Base-by-base conservation (phyloP, 164 flowering plant species). In the Chimonanthus salicifolius region DNA sequence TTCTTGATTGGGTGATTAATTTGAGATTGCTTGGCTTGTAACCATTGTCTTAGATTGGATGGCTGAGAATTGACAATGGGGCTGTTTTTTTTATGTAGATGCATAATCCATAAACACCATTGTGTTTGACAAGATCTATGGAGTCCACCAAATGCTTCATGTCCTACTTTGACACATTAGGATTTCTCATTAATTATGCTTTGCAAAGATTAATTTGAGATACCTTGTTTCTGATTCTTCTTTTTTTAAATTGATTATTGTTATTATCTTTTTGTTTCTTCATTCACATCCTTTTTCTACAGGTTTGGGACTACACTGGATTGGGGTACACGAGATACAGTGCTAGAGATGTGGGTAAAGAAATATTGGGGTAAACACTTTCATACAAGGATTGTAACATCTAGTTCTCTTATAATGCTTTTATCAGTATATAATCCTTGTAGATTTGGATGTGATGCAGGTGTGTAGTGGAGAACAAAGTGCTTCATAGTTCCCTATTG, bases 251-350 rank as follows among this genome's bases (percentile, higher is more conserved):
- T 13, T 7, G 10, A 18, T 64, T 43, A 11, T 18, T 47, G 45
- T 21, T 3, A 33, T 68, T 10, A 51, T 70, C 7, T 58, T 18
- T 45, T 65, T 4, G 15, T 72, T 0, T 33, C 72, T 70, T 33
- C 33, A 33, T 33, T 33, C 33, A 33, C 33, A 33, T 33, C 33
- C 33, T 33, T 33, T 33, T n/a, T 62, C 65, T 82, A 65, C 74
- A 96, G 99, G 99, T 94, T 70, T 96, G 98, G 99, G 99, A 96
- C 75, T 91, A 96, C 81, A 90, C 98, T 77, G 99, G 99, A 68
- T 79, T 89, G 78, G 98, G 99, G 51, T 96, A 88, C 82, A 94
- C 98, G 44, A 87, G 87, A 76, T 96, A 96, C 86, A 80, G 83
- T 75, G 97, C 99, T 46, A 89, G 89, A 79, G 99, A 94, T 77